Evolutionary conservation across 2,329 filamentous ascomycete genomes (phyloP), one percentile per base, ranked within the genome.

Genomic region (Aspergillus piperis): DNA sequence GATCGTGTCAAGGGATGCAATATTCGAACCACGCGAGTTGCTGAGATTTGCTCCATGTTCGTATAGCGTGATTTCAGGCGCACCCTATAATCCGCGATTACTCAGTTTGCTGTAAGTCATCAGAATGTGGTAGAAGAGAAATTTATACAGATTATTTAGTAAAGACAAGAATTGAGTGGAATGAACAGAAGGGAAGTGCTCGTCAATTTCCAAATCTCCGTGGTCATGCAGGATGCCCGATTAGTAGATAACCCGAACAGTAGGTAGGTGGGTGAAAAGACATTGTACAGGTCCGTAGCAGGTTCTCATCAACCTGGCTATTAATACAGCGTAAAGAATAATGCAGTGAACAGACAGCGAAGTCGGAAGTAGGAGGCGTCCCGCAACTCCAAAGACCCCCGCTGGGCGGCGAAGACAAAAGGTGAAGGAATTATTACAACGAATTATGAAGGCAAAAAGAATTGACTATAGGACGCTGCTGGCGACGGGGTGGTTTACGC

Each of bases 401-500:
- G 27, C 13, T 13, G 27, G 48, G 17, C 30, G 52, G 17, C 11
- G 10, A 50, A 51, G 54, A 52, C 53, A 36, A n/a, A 17, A 57
- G 30, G 41, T 25, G 44, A 49, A 27, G 23, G 23, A 30, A 54
- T 38, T 48, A 53, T 48, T 48, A 42, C 19, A 44, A 48, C 5
- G 19, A 58, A 59, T 17, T 54, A 38, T 32, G 23, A 10, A 21
- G 8, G 51, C 30, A 44, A 15, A 36, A 42, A 55, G 17, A 17
- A 10, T 17, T 15, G 19, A 19, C 39, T 77, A 76, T n/a, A 76
- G 69, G 50, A 78, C 76, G 62, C 74, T 77, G 57, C 75, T 73
- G 36, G 74, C 70, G 30, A 78, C 73, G 4, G 74, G 73, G 57
- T 78, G 76, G 39, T 71, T 75, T 17, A 71, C 68, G 19, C 71